These are phyloP conservation scores for Beta corolliflora DNA, from an alignment of 179 eudicot species.

Conservation along the genomic window DNA sequence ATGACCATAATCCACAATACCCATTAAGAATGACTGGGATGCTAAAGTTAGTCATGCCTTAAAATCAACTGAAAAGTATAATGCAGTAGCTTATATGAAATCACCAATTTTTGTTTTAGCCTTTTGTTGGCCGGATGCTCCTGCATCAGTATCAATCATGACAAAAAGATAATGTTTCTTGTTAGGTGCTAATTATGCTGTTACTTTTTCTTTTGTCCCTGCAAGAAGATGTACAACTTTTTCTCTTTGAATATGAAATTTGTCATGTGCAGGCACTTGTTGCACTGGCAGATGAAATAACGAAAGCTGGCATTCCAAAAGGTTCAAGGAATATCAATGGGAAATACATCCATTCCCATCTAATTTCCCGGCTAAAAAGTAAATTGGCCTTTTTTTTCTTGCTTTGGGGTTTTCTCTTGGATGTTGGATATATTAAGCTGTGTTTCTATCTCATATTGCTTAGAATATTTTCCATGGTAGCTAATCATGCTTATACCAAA, in stretches of 20 bases:
- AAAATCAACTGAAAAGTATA: no score
- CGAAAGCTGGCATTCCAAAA: slow-evolving; percentile 59
- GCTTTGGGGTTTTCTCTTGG: not conserved
- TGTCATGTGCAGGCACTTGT: slow-evolving; percentile 62
- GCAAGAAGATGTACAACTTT: not conserved
- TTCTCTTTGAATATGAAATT: not conserved
- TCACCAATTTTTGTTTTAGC: no score
- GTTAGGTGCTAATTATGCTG: not conserved
- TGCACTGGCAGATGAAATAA: slow-evolving; percentile 67
- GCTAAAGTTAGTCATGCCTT: no score
- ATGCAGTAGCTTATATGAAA: no score
- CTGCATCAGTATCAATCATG: not conserved
- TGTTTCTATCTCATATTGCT: not conserved
- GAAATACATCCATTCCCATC: slow-evolving; percentile 82
- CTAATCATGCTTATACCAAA: not conserved
- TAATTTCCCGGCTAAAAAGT: slow-evolving; percentile 73
- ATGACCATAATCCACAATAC: no score
- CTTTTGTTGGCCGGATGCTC: no score
- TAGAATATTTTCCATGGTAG: not conserved
- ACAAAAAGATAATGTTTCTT: not conserved
- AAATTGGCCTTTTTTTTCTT: not conserved
- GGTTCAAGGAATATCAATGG: slow-evolving; percentile 90
- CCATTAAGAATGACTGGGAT: no score
- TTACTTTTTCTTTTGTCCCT: not conserved
- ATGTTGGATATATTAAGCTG: slow-evolving; percentile 1